Evolutionary conservation across 306 rosid species (phyloP).

Genomic region (Cucurbita ficifolia): DNA sequence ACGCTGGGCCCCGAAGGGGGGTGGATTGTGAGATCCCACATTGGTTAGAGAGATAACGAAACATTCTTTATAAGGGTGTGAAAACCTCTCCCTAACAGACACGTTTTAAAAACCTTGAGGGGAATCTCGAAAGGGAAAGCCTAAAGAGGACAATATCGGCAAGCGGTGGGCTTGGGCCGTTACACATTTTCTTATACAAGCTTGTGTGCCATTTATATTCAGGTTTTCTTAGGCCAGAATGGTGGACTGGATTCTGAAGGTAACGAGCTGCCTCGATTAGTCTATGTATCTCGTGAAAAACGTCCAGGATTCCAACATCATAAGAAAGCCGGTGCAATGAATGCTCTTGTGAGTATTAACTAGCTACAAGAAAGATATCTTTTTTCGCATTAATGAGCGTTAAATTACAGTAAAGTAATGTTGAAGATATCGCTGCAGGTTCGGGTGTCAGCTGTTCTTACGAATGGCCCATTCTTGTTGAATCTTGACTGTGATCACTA

Average conservation of each 20-base stretch:
- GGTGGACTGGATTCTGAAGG: slow-evolving; percentile 98
- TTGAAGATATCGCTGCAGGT: slow-evolving; percentile 35
- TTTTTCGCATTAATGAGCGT: neutral
- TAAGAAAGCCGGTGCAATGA: slow-evolving; percentile 99
- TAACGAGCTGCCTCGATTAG: slow-evolving; percentile 79
- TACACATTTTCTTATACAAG: neutral
- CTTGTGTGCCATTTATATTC: neutral
- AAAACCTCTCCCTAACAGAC: no score
- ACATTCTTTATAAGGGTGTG: no score
- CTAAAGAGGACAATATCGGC: no score
- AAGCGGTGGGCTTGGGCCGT: no score
- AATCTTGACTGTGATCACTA: slow-evolving; percentile 99
- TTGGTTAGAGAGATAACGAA: no score
- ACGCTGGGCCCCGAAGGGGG: no score
- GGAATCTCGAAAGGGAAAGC: no score
- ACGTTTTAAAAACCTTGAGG: no score
- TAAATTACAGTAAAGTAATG: neutral
- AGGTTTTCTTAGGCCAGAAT: slow-evolving; percentile 98
- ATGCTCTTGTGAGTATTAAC: slow-evolving; percentile 66
- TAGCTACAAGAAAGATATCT: neutral
- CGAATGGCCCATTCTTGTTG: slow-evolving; percentile 90
- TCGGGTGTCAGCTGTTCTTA: slow-evolving; percentile 95
- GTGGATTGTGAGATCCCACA: no score
- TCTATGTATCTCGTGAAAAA: slow-evolving; percentile 98
- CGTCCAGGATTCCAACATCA: slow-evolving; percentile 99